Percentiles rank a stretch among this genome's conserved stretches.
phyloP scores from a whole-genome alignment of 2,329 filamentous ascomycete species.

The Hymenoscyphus repandus region DNA sequence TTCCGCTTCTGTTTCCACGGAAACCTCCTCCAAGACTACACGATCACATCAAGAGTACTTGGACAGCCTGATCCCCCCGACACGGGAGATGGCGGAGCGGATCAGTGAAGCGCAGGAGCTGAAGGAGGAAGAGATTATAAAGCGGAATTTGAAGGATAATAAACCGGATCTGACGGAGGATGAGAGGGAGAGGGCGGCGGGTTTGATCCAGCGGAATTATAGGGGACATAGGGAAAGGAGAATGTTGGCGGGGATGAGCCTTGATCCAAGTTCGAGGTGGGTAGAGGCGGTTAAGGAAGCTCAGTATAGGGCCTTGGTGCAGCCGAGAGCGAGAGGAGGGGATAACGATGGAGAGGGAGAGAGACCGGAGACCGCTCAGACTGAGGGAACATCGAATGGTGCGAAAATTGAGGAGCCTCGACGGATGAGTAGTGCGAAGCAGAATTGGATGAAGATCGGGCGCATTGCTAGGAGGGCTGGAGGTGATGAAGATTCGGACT shows the following conservation, averaged over 20 bases:
- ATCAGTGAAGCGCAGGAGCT: constrained; percentile 45
- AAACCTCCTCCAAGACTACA: constrained; percentile 10
- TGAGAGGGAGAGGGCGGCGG: constrained; percentile 45
- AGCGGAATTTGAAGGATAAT: constrained; percentile 29
- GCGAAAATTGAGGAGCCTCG: constrained; percentile 1
- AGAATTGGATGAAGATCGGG: constrained; percentile 72
- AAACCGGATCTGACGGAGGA: constrained; percentile 33
- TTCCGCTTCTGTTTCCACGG: constrained; percentile 19
- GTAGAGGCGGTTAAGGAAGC: constrained; percentile 49
- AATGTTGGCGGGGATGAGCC: constrained; percentile 61
- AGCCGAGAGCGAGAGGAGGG: constrained; percentile 34
- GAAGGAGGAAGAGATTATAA: constrained; percentile 26
- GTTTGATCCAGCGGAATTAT: constrained; percentile 65
- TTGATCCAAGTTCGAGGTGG: constrained; percentile 37
- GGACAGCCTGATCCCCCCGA: constrained; percentile 24
- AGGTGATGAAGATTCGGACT: constrained; percentile 49
- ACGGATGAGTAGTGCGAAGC: constrained; percentile 40
- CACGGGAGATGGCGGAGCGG: constrained; percentile 38
- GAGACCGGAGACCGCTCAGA: constrained; percentile 7
- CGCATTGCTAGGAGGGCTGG: constrained; percentile 68
- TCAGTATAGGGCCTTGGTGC: constrained; percentile 46
- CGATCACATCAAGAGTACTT: constrained; percentile 29
- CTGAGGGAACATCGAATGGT: constrained; percentile 2
- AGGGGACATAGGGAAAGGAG: constrained; percentile 70
- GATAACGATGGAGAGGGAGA: constrained; percentile 7